Evolutionary conservation across 2,329 filamentous ascomycete species (phyloP), one percentile per base, ranked within the genome.

Genomic region (Coniochaeta sp.): DNA sequence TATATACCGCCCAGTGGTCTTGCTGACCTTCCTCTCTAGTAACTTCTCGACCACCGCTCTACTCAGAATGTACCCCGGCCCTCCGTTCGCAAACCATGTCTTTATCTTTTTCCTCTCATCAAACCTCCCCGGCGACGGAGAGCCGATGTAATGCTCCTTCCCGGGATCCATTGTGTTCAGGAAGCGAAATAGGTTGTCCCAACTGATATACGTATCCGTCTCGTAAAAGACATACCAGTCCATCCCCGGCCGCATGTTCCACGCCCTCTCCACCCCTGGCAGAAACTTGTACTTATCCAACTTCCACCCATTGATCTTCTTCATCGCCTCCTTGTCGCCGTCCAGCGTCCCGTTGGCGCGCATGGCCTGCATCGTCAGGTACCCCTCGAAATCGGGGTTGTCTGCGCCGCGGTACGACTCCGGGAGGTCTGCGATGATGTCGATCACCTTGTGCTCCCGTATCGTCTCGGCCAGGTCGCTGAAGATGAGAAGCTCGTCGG

Each of bases 251-350:
- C 73, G 74, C 51, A 65, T 61, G 26, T 67, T 63, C 64, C 76
- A 78, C 1, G 76, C 73, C 26, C 71, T 64, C 53, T 79, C 74
- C 4, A 81, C 65, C 71, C 79, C 77, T 35, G 78, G 75, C 27
- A 81, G 60, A 55, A 81, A 81, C 61, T 81, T 81, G 69, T 74
- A 81, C 59, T 77, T 77, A 63, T 81, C 78, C 45, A 81, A 67
- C 24, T 64, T 70, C 78, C 78, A 80, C 2, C 76, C 76, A 35
- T 62, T 66, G 55, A 66, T 65, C 24, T 53, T 67, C 63, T 50
- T 56, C 24, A 57, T 65, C 13, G 59, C 60, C 54, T 63, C 61
- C 51, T 55, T 63, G 51, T 60, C 61, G 46, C 53, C 51, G 14
- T 65, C 64, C 3, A 71, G 58, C 12, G 64, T 66, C 28, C 65